Percentiles rank a stretch among this genome's conserved stretches.
Evolutionary conservation across 2,329 filamentous ascomycete species (phyloP).

Genomic region (Apiospora malaysiana): DNA sequence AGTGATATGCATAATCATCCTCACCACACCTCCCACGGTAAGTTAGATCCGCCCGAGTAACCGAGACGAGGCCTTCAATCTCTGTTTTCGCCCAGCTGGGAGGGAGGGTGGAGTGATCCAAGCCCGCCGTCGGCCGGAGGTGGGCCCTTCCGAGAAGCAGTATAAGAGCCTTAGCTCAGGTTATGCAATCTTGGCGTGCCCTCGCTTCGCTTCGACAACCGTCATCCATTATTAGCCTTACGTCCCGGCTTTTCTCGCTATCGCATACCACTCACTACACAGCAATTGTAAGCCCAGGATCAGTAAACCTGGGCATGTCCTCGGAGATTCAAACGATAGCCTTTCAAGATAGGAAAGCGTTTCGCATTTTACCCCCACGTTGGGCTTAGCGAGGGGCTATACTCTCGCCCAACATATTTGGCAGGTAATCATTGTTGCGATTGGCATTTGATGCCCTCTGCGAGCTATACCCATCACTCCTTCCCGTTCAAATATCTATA

Average conservation of each 20-base stretch:
- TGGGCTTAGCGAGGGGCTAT: neutral
- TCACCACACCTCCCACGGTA: neutral
- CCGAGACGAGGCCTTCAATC: neutral
- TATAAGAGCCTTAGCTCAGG: neutral
- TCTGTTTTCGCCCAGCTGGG: neutral
- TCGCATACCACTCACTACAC: no score
- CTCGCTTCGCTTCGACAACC: conserved; percentile 12
- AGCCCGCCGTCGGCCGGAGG: conserved; percentile 6
- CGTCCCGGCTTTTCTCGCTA: neutral
- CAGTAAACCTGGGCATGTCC: neutral
- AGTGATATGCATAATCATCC: neutral
- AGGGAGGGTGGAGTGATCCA: neutral
- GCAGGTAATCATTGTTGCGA: neutral
- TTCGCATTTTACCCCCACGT: neutral
- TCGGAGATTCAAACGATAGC: neutral
- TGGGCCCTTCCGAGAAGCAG: conserved; percentile 9
- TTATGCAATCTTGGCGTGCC: conserved; percentile 1
- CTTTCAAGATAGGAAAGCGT: neutral
- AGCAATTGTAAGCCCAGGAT: neutral
- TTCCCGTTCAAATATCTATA: conserved; percentile 72
- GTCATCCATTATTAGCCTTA: neutral
- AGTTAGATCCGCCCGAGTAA: conserved; percentile 1
- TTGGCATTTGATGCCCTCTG: neutral
- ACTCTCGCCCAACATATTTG: neutral
- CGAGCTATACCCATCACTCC: conserved; percentile 38